Base-by-base conservation (phyloP, 345 rosid species). In the Litchi chinensis region DNA sequence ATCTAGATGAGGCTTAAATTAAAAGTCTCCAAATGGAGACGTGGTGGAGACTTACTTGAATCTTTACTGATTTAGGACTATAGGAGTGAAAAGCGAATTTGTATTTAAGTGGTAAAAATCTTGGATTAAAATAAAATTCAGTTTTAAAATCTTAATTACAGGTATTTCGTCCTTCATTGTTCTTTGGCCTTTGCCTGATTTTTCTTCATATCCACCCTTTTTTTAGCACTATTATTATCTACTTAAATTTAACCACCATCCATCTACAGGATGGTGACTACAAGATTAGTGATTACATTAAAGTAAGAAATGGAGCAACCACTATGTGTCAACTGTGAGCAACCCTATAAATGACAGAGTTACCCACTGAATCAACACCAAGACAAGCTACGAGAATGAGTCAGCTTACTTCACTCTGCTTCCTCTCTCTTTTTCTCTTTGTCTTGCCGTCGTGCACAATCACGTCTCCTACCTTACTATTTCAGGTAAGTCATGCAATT, bases 401-500 rank as follows among this genome's bases (percentile, higher is more conserved):
- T 67, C 39, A 7, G 43, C 77, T 82, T 48, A 59, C 41, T 28
- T 41, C 71, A 57, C 72, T 84, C 41, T 71, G 80, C 72, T 71
- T 82, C 79, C 70, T 80, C 79, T 64, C 44, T 62, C 77, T 88
- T 69, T 81, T 82, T 82, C 70, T 89, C 74, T 73, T 79, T 54
- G 39, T 76, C 82, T 84, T 79, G 75, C 85, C 88, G n/a, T 46
- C 88, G 76, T 74, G 37, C 37, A 2, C 37, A 32, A 32, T 82
- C 52, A 73, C 90, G 19, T 69, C 86, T 60, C 65, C 95, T 59
- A 78, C 88, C 70, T 19, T 92, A 22, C 32, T 90, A 60, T 90
- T 93, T 73, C 96, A 93, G 93, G 97, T 88, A 69, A 50, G 39
- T 41, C 56, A 32, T 21, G 12, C 48, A 41, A 62, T 6, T 32